phyloP scores from a whole-genome alignment of 2,329 filamentous ascomycete species.

The Colletotrichum zoysiae region DNA sequence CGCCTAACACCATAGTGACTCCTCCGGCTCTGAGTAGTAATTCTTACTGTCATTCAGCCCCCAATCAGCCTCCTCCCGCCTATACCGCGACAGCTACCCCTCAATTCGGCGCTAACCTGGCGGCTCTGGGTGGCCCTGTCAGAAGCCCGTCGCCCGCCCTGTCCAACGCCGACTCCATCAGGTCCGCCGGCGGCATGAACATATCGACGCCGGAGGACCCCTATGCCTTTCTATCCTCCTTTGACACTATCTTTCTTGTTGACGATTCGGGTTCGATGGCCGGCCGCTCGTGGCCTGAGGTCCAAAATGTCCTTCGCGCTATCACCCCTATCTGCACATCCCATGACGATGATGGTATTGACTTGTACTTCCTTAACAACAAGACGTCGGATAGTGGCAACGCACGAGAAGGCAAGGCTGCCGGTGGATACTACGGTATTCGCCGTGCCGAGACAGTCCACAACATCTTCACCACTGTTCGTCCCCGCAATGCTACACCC shows the following conservation, averaged over 20 bases:
- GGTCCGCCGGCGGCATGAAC: constrained; percentile 44
- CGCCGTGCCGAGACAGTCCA: constrained; percentile 68
- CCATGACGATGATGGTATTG: constrained; percentile 87
- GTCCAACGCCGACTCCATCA: constrained; percentile 40
- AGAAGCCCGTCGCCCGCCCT: constrained; percentile 42
- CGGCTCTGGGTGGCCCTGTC: constrained; percentile 17
- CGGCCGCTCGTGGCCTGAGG: constrained; percentile 82
- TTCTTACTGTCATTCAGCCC: constrained; percentile 39
- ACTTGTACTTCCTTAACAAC: constrained; percentile 92
- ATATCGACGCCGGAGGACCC: constrained; percentile 69
- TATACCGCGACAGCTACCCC: constrained; percentile 45
- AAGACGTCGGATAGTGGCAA: constrained; percentile 54
- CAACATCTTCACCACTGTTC: constrained; percentile 76
- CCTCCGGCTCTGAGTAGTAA: neutral
- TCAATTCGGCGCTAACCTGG: constrained; percentile 18
- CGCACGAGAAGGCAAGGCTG: constrained; percentile 48
- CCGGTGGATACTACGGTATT: constrained; percentile 75
- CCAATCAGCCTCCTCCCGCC: constrained; percentile 52
- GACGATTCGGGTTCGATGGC: constrained; percentile 94
- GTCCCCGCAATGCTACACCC: constrained; percentile 76
- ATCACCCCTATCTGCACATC: constrained; percentile 86
- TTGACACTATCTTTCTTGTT: constrained; percentile 91
- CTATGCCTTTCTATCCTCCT: constrained; percentile 81
- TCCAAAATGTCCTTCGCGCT: constrained; percentile 73
- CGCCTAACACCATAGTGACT: neutral